Evolutionary conservation across 371 early-diverging fungal genomes (phyloP).

Genomic region (Rhizopus stolonifer): DNA sequence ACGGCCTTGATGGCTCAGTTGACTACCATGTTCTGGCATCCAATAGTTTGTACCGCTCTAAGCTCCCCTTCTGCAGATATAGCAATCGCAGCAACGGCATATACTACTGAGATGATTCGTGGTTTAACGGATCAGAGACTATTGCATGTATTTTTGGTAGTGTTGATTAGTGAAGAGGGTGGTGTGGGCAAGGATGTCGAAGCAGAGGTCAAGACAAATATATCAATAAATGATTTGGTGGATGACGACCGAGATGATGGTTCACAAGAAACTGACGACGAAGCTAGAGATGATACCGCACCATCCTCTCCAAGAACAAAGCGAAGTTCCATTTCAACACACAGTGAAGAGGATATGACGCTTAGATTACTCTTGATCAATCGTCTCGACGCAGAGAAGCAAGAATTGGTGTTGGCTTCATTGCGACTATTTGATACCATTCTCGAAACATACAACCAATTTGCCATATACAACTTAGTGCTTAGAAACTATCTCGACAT

Average conservation of each 20-base stretch:
- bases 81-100: slow-evolving; percentile 47
- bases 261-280: slow-evolving; percentile 18
- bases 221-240: slow-evolving; percentile 26
- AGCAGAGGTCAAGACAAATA: slow-evolving; percentile 33
- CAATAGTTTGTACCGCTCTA: slow-evolving; percentile 46
- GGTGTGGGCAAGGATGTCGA: slow-evolving; percentile 53
- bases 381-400: slow-evolving; percentile 45
- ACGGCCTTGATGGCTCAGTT: slow-evolving; percentile 50
- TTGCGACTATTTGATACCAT: slow-evolving; percentile 64
- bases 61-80: slow-evolving; percentile 43
- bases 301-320: not conserved
- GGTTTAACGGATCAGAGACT: slow-evolving; percentile 48
- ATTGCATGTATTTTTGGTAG: slow-evolving; percentile 47
- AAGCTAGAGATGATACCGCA: not conserved
- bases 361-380: slow-evolving; percentile 39
- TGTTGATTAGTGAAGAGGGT: slow-evolving; percentile 49
- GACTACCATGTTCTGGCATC: slow-evolving; percentile 52
- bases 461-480: slow-evolving; percentile 60
- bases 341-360: slow-evolving; percentile 32
- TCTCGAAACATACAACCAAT: slow-evolving; percentile 64
- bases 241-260: slow-evolving; percentile 41
- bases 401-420: slow-evolving; percentile 54
- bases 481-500: slow-evolving; percentile 60
- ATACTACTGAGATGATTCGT: slow-evolving; percentile 54
- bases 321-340: not conserved